phyloP scores from a whole-genome alignment of 1,284 basidiomycete species.

The Schizophyllum commune region DNA sequence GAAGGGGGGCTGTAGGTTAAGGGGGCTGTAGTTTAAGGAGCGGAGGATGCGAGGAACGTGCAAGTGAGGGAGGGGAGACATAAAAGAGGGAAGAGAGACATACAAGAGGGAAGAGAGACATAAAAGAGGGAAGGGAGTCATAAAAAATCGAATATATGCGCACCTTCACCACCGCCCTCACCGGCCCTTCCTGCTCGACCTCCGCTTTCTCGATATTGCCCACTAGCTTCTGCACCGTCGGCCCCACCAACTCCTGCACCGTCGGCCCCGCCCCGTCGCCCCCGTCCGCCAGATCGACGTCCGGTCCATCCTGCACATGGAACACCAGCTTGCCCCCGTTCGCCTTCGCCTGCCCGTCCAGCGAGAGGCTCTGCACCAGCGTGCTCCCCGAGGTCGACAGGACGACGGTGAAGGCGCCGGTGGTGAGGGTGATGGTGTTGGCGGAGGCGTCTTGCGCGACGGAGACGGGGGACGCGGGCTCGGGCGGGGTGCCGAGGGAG shows the following conservation, averaged over 20 bases:
- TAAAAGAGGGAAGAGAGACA: too few species aligned
- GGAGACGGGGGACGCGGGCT: conserved; percentile 27
- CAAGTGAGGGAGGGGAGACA: too few species aligned
- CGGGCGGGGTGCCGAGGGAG: conserved; percentile 27
- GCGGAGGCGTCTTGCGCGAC: conserved; percentile 18
- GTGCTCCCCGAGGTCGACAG: conserved; percentile 22
- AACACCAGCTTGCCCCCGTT: conserved; percentile 26
- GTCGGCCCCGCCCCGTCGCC: conserved; percentile 21
- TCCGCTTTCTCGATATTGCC: conserved; percentile 25
- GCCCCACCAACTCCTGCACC: conserved; percentile 21
- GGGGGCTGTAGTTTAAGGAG: too few species aligned
- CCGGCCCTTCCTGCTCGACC: conserved; percentile 33
- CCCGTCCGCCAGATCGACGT: conserved; percentile 19
- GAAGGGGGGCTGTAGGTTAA: too few species aligned
- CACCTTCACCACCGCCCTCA: conserved; percentile 34
- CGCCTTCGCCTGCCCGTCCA: conserved; percentile 23
- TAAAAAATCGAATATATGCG: not conserved
- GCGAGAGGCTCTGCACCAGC: conserved; percentile 23
- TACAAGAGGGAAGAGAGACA: too few species aligned
- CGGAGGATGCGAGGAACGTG: too few species aligned
- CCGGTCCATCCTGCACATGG: conserved; percentile 27
- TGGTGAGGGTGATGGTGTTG: conserved; percentile 23
- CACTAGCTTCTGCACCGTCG: conserved; percentile 20
- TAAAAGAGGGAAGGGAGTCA: too few species aligned
- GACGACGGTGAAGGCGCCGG: conserved; percentile 29